These are phyloP conservation scores for Lachancea thermotolerans DNA, from an alignment of 805 yeast species.

Conservation along the genomic window DNA sequence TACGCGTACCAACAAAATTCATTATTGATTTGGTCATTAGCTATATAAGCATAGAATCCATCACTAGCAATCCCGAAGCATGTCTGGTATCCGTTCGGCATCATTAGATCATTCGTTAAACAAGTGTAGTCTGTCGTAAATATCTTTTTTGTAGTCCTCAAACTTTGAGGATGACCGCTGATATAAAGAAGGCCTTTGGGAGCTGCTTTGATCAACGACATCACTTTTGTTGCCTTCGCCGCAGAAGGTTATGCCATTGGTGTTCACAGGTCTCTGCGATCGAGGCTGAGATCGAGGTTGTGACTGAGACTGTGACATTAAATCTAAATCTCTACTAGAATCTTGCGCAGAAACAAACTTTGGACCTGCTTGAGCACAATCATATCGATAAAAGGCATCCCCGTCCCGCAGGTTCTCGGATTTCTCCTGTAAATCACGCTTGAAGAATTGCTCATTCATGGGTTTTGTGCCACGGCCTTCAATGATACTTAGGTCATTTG, in stretches of 20 bases:
- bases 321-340: background rate
- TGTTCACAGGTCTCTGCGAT: background rate
- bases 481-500: background rate
- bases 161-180: conserved; percentile 24
- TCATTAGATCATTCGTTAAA: conserved; percentile 11
- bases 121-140: conserved; percentile 25
- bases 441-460: conserved; percentile 9
- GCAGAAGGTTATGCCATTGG: background rate
- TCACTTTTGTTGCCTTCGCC: background rate
- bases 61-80: too few relatives aligned
- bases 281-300: background rate
- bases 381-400: conserved; percentile 4
- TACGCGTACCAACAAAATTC: too few relatives aligned
- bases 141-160: conserved; percentile 30
- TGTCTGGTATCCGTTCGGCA: too few relatives aligned
- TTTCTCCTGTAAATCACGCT: conserved; percentile 6
- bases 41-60: too few relatives aligned
- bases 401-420: conserved; percentile 4
- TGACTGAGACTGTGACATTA: background rate
- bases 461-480: conserved; percentile 4
- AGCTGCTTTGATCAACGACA: background rate
- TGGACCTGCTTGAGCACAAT: conserved; percentile 11
- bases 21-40: too few relatives aligned
- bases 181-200: conserved; percentile 8
- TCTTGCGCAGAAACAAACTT: background rate